A percentile compares a stretch with the other conserved stretches of the same genome.
Conservation (phyloP, 495 filamentous ascomycete species). For the Rhypophila decipiens region DNA sequence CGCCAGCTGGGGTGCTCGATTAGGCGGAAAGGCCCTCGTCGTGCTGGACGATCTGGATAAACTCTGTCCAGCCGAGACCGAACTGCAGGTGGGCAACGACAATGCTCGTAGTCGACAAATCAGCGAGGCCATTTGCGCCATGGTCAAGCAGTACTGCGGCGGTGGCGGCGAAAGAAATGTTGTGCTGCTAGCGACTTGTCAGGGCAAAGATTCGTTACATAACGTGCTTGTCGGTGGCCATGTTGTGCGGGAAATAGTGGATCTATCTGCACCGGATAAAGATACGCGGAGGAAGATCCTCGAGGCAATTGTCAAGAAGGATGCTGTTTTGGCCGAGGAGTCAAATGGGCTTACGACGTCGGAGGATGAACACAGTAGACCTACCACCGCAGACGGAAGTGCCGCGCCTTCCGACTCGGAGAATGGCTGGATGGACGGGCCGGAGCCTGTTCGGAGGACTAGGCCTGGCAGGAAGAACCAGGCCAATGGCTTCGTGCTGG, state of each 20-base stretch:
- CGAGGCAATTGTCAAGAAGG: conserved; percentile 57
- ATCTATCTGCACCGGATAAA: conserved; percentile 82
- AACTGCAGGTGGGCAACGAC: conserved; percentile 84
- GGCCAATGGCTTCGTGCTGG: conserved; percentile 54
- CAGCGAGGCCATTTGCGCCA: conserved; percentile 78
- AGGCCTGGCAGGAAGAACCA: too few species aligned
- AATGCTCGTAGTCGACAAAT: conserved; percentile 87
- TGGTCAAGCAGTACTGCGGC: conserved; percentile 73
- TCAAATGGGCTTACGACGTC: conserved; percentile 25
- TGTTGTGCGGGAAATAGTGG: conserved; percentile 75
- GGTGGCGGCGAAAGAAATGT: conserved; percentile 69
- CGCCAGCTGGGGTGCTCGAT: conserved; percentile 81
- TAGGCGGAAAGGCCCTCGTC: conserved; percentile 74
- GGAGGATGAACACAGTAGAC: conserved; percentile 41
- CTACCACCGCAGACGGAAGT: conserved; percentile 46
- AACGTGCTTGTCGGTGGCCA: conserved; percentile 74
- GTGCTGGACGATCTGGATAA: conserved; percentile 90
- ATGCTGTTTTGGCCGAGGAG: conserved; percentile 36
- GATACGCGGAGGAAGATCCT: conserved; percentile 78
- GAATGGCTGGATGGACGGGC: conserved; percentile 67
- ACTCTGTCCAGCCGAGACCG: conserved; percentile 85
- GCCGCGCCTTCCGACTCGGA: conserved; percentile 41
- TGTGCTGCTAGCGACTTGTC: conserved; percentile 82
- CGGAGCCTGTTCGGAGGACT: too few species aligned
- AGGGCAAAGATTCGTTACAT: conserved; percentile 83